Evolutionary conservation across 306 rosid species (phyloP).

Genomic region (Notholithocarpus densiflorus): DNA sequence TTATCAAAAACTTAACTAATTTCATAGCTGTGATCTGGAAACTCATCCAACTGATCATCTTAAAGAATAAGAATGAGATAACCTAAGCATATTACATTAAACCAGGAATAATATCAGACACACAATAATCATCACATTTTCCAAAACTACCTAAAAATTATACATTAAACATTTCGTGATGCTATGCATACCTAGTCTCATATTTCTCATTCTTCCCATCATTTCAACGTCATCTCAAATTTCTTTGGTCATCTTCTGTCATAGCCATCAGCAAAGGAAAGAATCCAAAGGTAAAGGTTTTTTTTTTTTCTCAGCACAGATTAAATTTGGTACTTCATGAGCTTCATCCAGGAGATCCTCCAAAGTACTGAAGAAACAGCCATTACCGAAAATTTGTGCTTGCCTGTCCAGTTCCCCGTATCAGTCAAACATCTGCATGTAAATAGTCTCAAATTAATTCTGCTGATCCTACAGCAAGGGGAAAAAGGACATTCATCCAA

Average conservation of each 20-base stretch:
- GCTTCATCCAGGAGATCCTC: constrained; percentile 32
- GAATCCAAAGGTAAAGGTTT: constrained; percentile 21
- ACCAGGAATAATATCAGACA: neutral
- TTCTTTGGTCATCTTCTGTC: constrained; percentile 11
- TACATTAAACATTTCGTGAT: constrained; percentile 36
- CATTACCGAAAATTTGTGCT: constrained; percentile 16
- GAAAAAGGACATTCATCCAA: neutral
- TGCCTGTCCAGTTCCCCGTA: constrained; percentile 21
- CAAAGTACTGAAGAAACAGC: constrained; percentile 20
- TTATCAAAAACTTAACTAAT: constrained; percentile 20
- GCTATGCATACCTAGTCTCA: constrained; percentile 38
- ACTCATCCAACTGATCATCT: constrained; percentile 17
- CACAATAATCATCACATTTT: constrained; percentile 24
- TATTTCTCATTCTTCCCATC: constrained; percentile 24
- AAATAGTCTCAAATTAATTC: constrained; percentile 24
- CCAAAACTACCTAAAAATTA: constrained; percentile 30
- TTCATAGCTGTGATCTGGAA: constrained; percentile 22
- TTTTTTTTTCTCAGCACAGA: constrained; percentile 22
- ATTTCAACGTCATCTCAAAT: constrained; percentile 7
- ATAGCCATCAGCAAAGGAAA: constrained; percentile 24
- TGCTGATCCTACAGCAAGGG: neutral
- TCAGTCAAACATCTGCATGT: constrained; percentile 74
- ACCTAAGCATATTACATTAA: constrained; percentile 27
- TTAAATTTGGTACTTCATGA: constrained; percentile 32
- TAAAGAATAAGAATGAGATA: constrained; percentile 30